Base-by-base conservation (phyloP, 345 rosid genomes). In the Eucalyptus curtisii region DNA sequence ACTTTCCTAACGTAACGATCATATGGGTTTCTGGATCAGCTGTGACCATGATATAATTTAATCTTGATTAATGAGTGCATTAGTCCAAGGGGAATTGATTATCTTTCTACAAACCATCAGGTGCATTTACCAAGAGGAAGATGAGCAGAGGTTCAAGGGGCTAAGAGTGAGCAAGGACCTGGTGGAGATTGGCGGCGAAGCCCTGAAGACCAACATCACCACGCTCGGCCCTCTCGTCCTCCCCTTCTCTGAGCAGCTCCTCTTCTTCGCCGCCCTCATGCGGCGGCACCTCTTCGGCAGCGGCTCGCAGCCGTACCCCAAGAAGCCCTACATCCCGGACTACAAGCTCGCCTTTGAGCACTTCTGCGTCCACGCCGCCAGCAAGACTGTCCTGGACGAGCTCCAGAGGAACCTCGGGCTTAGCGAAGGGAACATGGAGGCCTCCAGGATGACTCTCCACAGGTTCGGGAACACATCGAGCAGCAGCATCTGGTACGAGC, bases 331-430 rank as follows among this genome's bases (percentile, higher is more conserved):
- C 94, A 97, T 97, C 17, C 99, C 99, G 0, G 96, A 97, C 91
- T 97, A 96, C 95, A 97, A 96, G 93, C 98, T 96, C 0, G 99
- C 99, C 44, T 97, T 97, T 48, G 99, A 96, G 92, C 99, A 97
- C 87, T 96, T 97, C 89, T 97, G 99, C 88, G 91, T 97, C 88
- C 99, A 97, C 20, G 98, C 98, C 10, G 95, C 99, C 1, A 93
- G 98, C 98, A 97, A 93, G 93, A 89, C 92, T 1, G 95, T 96
- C 88, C 94, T 97, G 6, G 98, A 97, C 50, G 98, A 96, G 94
- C 96, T 97, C 61, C 96, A 95, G 87, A 93, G 95, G 90, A 97
- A 97, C 92, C 96, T 96, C 40, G 97, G 93, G 84, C 93, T 97
- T 82, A 97, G 96, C 71, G 97, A 94, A 45, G 89, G 90, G 86